Evolutionary conservation across 148 eudicot genomes (phyloP).

Genomic region (Rhododendron simsii): DNA sequence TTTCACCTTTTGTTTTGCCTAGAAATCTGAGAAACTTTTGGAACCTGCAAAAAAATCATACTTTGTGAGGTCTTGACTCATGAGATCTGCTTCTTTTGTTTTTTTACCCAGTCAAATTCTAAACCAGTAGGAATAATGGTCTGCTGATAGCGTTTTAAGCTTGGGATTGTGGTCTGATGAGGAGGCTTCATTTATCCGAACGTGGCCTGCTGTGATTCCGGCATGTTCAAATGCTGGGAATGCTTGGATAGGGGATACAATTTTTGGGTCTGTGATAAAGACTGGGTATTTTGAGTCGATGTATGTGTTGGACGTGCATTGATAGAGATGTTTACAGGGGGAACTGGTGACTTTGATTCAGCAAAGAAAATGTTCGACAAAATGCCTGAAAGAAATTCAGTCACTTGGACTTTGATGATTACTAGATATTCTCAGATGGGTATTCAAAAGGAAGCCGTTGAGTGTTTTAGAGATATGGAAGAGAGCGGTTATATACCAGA

Average conservation of each 20-base stretch:
- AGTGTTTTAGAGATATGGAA: conserved; percentile 53
- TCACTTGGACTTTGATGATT: conserved; percentile 45
- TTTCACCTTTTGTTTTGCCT: too few relatives aligned
- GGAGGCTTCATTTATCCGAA: too few relatives aligned
- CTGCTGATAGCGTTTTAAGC: too few relatives aligned
- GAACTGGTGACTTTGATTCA: conserved; percentile 35
- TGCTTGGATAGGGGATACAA: neutral
- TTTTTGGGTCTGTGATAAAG: conserved; percentile 49
- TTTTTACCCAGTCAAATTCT: too few relatives aligned
- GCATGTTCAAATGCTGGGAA: too few relatives aligned
- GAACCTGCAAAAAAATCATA: too few relatives aligned
- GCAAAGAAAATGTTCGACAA: conserved; percentile 55
- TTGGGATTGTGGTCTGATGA: too few relatives aligned
- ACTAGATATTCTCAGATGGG: conserved; percentile 53
- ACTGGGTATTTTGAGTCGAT: conserved; percentile 42
- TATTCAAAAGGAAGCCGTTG: conserved; percentile 19
- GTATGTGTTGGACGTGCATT: conserved; percentile 58
- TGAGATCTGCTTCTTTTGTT: too few relatives aligned
- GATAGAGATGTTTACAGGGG: conserved; percentile 53
- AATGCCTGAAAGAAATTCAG: conserved; percentile 51
- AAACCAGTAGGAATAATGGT: too few relatives aligned
- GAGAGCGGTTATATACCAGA: neutral
- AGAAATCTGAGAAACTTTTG: too few relatives aligned
- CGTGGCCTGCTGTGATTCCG: too few relatives aligned
- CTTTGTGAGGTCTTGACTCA: too few relatives aligned